Evolutionary conservation across 805 yeast species (phyloP).

Genomic region (Zygoascus biomembranicola): DNA sequence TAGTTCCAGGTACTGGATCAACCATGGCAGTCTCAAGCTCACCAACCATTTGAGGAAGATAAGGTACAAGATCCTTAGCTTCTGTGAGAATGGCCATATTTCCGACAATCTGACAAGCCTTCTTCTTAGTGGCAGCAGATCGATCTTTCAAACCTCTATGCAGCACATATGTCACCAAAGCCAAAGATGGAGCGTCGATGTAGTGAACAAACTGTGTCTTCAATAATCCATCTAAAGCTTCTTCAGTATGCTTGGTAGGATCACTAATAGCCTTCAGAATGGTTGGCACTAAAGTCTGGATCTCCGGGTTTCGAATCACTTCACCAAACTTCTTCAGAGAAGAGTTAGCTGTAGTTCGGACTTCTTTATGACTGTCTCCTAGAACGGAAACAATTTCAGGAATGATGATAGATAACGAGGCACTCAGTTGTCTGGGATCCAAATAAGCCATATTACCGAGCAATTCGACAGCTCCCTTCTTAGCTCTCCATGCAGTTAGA

Average conservation of each 20-base stretch:
- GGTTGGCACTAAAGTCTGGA: constrained; percentile 80
- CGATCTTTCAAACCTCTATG: constrained; percentile 94
- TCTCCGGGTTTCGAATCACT: constrained; percentile 95
- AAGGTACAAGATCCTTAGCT: constrained; percentile 74
- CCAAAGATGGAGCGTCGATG: constrained; percentile 96
- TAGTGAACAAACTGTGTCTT: constrained; percentile 93
- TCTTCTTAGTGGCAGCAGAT: constrained; percentile 85
- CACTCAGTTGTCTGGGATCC: constrained; percentile 88
- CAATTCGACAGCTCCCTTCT: constrained; percentile 92
- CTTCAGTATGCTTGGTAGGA: constrained; percentile 84
- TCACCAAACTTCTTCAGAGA: constrained; percentile 90
- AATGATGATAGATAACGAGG: constrained; percentile 80
- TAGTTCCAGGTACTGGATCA: constrained; percentile 94
- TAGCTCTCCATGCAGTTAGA: constrained; percentile 81
- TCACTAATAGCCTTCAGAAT: constrained; percentile 91
- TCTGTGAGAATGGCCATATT: constrained; percentile 97
- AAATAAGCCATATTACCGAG: constrained; percentile 97
- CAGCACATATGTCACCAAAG: constrained; percentile 87
- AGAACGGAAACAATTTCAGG: constrained; percentile 95
- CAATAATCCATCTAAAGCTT: constrained; percentile 75
- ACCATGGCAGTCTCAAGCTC: constrained; percentile 94
- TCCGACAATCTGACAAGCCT: constrained; percentile 97
- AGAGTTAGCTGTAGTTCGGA: constrained; percentile 87
- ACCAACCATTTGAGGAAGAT: constrained; percentile 63
- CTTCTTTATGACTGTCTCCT: constrained; percentile 94